Conservation (phyloP, 2,329 filamentous ascomycete genomes). For the Talaromyces sp. region DNA sequence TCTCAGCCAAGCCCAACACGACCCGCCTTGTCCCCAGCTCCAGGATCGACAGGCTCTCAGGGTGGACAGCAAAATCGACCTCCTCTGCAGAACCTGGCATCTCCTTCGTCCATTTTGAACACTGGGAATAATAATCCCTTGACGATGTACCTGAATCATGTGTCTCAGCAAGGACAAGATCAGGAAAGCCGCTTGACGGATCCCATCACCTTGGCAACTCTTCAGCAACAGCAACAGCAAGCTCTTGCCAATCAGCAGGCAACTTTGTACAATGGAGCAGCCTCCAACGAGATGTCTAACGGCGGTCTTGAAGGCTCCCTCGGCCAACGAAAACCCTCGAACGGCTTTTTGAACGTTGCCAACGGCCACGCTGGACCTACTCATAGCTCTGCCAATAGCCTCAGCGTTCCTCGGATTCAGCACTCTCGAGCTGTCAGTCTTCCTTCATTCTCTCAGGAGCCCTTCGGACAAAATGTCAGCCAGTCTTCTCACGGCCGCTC, state of each 20-base stretch:
- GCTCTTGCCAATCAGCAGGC: slow-evolving; percentile 70
- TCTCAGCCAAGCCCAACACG: slow-evolving; percentile 58
- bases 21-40: slow-evolving; percentile 49
- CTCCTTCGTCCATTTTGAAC: slow-evolving; percentile 71
- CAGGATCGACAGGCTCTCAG: slow-evolving; percentile 49
- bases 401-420: slow-evolving; percentile 52
- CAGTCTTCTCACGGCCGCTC: slow-evolving; percentile 32
- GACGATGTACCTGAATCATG: slow-evolving; percentile 86
- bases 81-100: slow-evolving; percentile 50
- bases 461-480: slow-evolving; percentile 43
- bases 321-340: slow-evolving; percentile 58
- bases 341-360: slow-evolving; percentile 52
- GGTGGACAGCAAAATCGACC: slow-evolving; percentile 54
- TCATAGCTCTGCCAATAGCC: slow-evolving; percentile 53
- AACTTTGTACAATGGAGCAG: slow-evolving; percentile 70
- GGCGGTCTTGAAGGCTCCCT: slow-evolving; percentile 47
- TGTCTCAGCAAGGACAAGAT: slow-evolving; percentile 60
- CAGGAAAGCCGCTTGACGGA: slow-evolving; percentile 51
- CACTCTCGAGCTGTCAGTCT: slow-evolving; percentile 84
- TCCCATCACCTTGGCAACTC: slow-evolving; percentile 36
- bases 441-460: slow-evolving; percentile 63
- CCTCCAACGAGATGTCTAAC: slow-evolving; percentile 57
- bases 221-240: slow-evolving; percentile 58
- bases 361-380: slow-evolving; percentile 64
- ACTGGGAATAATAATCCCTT: slow-evolving; percentile 76